Conservation (phyloP, 495 filamentous ascomycete species). For the Xeromyces bisporus region DNA sequence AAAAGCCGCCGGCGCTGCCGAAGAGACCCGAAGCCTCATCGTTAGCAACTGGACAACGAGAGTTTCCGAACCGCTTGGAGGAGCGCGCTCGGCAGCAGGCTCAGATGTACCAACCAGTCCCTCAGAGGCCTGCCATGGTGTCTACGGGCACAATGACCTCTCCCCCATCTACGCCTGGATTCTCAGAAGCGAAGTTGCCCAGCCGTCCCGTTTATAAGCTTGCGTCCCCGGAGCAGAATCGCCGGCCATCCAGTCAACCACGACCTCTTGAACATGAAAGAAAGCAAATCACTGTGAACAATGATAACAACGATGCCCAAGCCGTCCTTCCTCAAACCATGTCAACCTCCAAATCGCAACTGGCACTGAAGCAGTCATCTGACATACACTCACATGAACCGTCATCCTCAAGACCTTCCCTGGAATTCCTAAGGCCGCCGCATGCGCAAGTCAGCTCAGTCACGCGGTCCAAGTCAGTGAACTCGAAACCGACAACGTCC, state of each 20-base stretch:
- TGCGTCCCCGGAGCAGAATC: conserved; percentile 36
- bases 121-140: conserved; percentile 55
- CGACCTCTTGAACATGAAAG: conserved; percentile 18
- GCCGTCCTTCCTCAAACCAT: conserved; percentile 18
- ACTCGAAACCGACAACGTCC: conserved; percentile 46
- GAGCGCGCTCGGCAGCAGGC: conserved; percentile 11
- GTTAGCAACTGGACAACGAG: conserved; percentile 5
- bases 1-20: conserved; percentile 9
- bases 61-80: conserved; percentile 9
- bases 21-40: conserved; percentile 16
- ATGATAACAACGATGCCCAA: neutral
- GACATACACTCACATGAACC: conserved; percentile 32
- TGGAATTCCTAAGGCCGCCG: conserved; percentile 55
- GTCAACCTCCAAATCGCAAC: conserved; percentile 19
- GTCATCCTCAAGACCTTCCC: conserved; percentile 59
- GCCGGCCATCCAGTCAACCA: conserved; percentile 38
- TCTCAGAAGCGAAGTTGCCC: conserved; percentile 23
- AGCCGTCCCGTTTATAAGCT: conserved; percentile 45
- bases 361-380: conserved; percentile 33
- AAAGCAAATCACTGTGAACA: conserved; percentile 1
- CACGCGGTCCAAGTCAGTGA: conserved; percentile 39
- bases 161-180: conserved; percentile 42
- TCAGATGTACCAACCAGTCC: conserved; percentile 41
- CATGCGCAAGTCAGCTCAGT: conserved; percentile 39
- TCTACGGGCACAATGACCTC: conserved; percentile 90